phyloP scores from a whole-genome alignment of 108 stramenopile genomes.

The Hondaea fermentalgiana region DNA sequence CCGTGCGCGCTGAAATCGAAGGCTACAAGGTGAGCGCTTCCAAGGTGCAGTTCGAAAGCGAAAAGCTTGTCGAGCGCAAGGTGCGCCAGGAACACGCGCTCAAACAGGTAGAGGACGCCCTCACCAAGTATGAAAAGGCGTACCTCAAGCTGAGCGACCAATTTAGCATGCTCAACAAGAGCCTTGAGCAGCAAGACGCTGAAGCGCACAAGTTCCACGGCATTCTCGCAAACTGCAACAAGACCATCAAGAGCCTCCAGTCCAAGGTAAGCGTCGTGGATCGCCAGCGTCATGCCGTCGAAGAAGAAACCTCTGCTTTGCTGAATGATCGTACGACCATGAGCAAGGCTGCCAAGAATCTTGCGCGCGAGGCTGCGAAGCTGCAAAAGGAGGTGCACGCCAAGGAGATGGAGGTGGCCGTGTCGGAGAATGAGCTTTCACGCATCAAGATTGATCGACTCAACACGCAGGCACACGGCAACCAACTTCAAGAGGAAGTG shows the following conservation, averaged over 20 bases:
- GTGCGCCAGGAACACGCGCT: slow-evolving; percentile 57
- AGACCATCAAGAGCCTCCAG: slow-evolving; percentile 31
- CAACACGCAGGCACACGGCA: slow-evolving; percentile 54
- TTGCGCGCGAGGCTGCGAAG: slow-evolving; percentile 42
- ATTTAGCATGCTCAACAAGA: slow-evolving; percentile 50
- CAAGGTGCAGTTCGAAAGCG: slow-evolving; percentile 45
- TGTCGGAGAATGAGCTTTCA: slow-evolving; percentile 61
- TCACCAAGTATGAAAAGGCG: slow-evolving; percentile 46
- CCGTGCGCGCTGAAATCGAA: slow-evolving; percentile 42
- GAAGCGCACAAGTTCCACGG: slow-evolving; percentile 49
- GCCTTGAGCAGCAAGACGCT: slow-evolving; percentile 53
- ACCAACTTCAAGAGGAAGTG: slow-evolving; percentile 56
- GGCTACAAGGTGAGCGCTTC: slow-evolving; percentile 43
- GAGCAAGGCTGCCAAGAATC: slow-evolving; percentile 58
- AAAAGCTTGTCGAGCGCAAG: slow-evolving; percentile 33
- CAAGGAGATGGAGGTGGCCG: slow-evolving; percentile 49
- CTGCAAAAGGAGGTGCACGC: slow-evolving; percentile 48
- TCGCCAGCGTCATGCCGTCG: slow-evolving; percentile 57
- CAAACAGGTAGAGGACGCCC: slow-evolving; percentile 42
- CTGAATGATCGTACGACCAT: slow-evolving; percentile 51
- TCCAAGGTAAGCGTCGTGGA: slow-evolving; percentile 54
- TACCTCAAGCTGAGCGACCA: slow-evolving; percentile 21
- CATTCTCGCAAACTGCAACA: not conserved
- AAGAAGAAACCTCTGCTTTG: slow-evolving; percentile 32
- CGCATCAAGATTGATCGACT: slow-evolving; percentile 59